These are phyloP conservation scores for Aspergillus bridgeri DNA, from an alignment of 495 filamentous ascomycete genomes.

Conservation along the genomic window DNA sequence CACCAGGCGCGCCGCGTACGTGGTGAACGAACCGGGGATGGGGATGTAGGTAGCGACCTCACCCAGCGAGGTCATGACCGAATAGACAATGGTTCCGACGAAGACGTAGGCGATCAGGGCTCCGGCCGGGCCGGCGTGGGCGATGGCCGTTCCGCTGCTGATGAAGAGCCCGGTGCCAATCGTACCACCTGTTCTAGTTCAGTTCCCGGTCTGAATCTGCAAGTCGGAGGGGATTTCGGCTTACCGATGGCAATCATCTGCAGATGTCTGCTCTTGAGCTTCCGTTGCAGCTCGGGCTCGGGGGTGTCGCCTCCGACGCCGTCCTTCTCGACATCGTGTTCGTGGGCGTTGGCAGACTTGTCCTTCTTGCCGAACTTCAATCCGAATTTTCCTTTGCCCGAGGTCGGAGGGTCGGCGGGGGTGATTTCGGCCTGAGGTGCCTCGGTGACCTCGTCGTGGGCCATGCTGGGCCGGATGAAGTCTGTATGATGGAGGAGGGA, in stretches of 20 bases:
- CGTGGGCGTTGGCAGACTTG: not conserved
- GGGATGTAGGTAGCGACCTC: slow-evolving; percentile 74
- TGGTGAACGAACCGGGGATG: slow-evolving; percentile 63
- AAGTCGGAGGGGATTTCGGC: not conserved
- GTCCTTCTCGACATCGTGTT: slow-evolving; percentile 5
- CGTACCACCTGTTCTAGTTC: slow-evolving; percentile 65
- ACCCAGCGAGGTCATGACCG: slow-evolving; percentile 47
- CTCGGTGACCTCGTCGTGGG: slow-evolving; percentile 6
- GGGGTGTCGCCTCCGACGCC: not conserved
- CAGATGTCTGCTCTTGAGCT: slow-evolving; percentile 60
- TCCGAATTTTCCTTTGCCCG: not conserved
- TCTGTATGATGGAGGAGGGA: not conserved
- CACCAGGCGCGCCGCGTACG: slow-evolving; percentile 64
- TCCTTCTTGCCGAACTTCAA: not conserved
- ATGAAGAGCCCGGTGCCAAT: slow-evolving; percentile 73
- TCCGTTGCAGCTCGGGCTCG: slow-evolving; percentile 37
- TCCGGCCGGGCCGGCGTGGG: slow-evolving; percentile 59
- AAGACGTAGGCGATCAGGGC: slow-evolving; percentile 60
- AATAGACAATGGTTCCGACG: slow-evolving; percentile 51
- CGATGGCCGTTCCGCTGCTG: slow-evolving; percentile 60
- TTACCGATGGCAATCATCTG: slow-evolving; percentile 63
- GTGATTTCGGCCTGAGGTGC: slow-evolving; percentile 1
- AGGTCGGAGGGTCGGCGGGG: not conserved
- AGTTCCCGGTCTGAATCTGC: not conserved
- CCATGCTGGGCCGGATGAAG: not conserved